Evolutionary conservation across 2,329 filamentous ascomycete species (phyloP), one percentile per base, ranked within the genome.

Genomic region (Calonectria honghensis): DNA sequence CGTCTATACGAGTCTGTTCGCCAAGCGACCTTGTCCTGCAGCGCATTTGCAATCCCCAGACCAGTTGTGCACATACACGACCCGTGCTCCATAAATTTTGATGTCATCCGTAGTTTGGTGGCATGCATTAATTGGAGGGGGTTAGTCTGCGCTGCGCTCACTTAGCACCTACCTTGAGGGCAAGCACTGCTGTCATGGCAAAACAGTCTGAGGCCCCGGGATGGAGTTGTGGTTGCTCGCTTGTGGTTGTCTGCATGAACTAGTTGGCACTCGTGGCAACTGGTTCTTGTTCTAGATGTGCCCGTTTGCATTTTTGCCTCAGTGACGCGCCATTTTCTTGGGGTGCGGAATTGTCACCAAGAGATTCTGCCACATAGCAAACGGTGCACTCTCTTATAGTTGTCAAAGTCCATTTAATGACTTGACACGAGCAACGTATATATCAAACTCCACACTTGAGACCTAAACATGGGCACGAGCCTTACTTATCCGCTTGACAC

Each of bases 221-320:
- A 41, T 63, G 57, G 39, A 63, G 57, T 63, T 63, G 57, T 63
- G 57, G 57, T 63, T 63, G 57, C 57, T 63, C 57, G 57, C 57
- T 63, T 63, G 57, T 63, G 57, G 57, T 63, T 63, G n/a, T 63
- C 57, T 63, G 57, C 57, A 63, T 63, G 57, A 63, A 63, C 57
- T 63, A 63, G 57, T 63, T 63, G 57, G 57, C 35, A 41, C 35
- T 63, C 57, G 57, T 63, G 57, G 57, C 57, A 63, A 63, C 35
- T 41, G 41, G 57, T 63, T 63, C 35, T 39, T 29, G 57, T 63
- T 61, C 57, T 39, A 63, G 57, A 45, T 31, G 35, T 63, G 57
- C 57, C 57, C 57, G 24, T 63, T 41, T 63, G 24, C 57, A 61
- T 39, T 61, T 61, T 61, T 4, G 32, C 13, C 35, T 63, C 37